Evolutionary conservation across 169 alveolate genomes (phyloP).

Genomic region (Plasmodium coatneyi): DNA sequence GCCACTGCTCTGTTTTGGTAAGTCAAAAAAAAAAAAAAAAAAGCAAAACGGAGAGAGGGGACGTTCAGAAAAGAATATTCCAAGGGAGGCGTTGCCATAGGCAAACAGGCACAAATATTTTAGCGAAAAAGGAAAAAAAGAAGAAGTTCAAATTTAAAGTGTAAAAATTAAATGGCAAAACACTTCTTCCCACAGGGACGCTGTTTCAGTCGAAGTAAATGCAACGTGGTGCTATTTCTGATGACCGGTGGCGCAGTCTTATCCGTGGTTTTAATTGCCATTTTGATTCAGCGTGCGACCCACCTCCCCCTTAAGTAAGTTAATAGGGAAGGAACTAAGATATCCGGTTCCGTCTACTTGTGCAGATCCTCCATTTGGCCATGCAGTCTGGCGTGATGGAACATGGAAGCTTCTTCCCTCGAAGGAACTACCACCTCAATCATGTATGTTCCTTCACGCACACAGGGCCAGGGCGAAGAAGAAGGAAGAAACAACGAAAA

Average conservation of each 20-base stretch:
- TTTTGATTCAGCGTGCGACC: conserved; percentile 41
- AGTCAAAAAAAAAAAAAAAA: neutral
- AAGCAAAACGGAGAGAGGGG: neutral
- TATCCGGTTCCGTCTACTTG: neutral
- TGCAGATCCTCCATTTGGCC: neutral
- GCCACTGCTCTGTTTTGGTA: conserved; percentile 16
- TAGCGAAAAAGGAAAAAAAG: no score
- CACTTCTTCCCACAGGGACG: conserved; percentile 3
- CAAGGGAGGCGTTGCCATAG: neutral
- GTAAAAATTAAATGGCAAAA: neutral
- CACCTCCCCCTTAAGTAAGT: conserved; percentile 12
- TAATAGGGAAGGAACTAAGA: neutral
- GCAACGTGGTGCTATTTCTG: neutral
- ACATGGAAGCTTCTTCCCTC: neutral
- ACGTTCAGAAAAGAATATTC: neutral
- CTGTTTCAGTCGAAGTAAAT: conserved; percentile 2
- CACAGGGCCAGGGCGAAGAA: neutral
- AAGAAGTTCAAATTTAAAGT: neutral
- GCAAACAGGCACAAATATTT: neutral
- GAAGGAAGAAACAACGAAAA: neutral
- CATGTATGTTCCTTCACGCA: neutral
- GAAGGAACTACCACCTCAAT: neutral
- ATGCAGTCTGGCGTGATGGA: neutral
- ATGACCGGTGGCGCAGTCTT: conserved; percentile 1
- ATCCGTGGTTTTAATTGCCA: conserved; percentile 3